These are phyloP conservation scores for Peltaster fructicola DNA, from an alignment of 2,329 filamentous ascomycete genomes.

Conservation along the genomic window DNA sequence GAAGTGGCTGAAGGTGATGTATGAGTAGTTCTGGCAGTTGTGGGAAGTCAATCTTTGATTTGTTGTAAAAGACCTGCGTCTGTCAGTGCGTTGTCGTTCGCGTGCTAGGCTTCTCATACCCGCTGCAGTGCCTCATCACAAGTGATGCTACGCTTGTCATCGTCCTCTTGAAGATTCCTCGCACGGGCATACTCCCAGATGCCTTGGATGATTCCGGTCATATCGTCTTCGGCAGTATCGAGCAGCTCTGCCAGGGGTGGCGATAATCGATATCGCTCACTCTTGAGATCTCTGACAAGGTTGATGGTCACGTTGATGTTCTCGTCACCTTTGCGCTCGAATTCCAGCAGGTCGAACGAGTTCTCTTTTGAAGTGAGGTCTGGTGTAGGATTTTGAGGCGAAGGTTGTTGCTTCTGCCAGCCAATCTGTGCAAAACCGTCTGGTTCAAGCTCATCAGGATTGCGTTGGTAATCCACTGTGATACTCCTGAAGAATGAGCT, in stretches of 20 bases:
- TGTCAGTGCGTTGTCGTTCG: constrained; percentile 4
- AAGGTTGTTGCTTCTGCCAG: constrained; percentile 62
- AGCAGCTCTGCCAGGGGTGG: constrained; percentile 65
- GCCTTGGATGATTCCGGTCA: constrained; percentile 73
- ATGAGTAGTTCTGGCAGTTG: constrained; percentile 57
- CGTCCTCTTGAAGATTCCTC: constrained; percentile 76
- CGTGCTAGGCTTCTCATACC: constrained; percentile 39
- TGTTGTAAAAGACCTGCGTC: constrained; percentile 45
- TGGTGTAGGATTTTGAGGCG: constrained; percentile 24
- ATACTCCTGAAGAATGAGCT: constrained; percentile 74
- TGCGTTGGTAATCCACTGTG: constrained; percentile 41
- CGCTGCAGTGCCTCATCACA: constrained; percentile 70
- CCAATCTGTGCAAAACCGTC: constrained; percentile 48
- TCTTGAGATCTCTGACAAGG: constrained; percentile 64
- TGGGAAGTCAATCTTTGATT: constrained; percentile 70
- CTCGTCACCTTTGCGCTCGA: constrained; percentile 82
- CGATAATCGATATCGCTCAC: constrained; percentile 68
- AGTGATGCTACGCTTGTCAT: constrained; percentile 81
- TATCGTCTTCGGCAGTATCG: constrained; percentile 72
- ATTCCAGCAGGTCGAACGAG: constrained; percentile 81
- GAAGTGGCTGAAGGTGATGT: constrained; percentile 58
- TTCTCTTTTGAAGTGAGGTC: constrained; percentile 43
- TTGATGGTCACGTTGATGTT: constrained; percentile 85
- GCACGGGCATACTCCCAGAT: constrained; percentile 90
- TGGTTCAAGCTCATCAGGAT: constrained; percentile 47